phyloP scores from a whole-genome alignment of 768 basidiomycete genomes.

The Boletellus ananiceps region DNA sequence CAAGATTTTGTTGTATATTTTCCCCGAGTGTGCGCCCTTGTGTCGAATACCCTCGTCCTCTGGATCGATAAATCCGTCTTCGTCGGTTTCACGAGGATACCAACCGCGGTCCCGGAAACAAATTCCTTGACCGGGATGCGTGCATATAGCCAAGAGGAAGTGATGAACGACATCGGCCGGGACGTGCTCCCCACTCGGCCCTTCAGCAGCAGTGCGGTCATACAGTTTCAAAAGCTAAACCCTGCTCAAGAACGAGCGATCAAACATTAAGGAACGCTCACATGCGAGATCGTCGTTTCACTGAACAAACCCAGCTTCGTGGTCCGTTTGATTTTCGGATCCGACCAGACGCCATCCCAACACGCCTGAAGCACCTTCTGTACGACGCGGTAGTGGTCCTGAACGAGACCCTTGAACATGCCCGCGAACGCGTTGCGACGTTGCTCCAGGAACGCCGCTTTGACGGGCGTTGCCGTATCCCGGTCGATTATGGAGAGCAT shows the following conservation, averaged over 20 bases:
- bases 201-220: constrained; percentile 50
- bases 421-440: constrained; percentile 59
- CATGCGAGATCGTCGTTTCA: constrained; percentile 60
- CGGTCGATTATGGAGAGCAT: constrained; percentile 66
- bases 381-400: constrained; percentile 61
- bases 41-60: constrained; percentile 33
- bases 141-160: constrained; percentile 81
- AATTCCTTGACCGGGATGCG: constrained; percentile 74
- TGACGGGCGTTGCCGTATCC: constrained; percentile 46
- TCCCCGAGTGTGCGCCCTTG: constrained; percentile 34
- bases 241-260: neutral
- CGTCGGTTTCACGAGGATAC: constrained; percentile 70
- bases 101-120: constrained; percentile 90
- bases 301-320: constrained; percentile 69
- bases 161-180: constrained; percentile 82
- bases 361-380: constrained; percentile 65
- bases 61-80: constrained; percentile 34
- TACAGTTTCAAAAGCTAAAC: constrained; percentile 70
- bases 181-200: constrained; percentile 45
- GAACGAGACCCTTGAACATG: constrained; percentile 67
- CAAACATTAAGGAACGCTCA: constrained; percentile 30
- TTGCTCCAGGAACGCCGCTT: constrained; percentile 65
- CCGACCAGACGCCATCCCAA: constrained; percentile 76
- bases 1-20: constrained; percentile 79
- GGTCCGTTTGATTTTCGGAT: constrained; percentile 65